Evolutionary conservation across 257 asterid species (phyloP), one percentile per base, ranked within the genome.

Genomic region (Solanum pennellii): DNA sequence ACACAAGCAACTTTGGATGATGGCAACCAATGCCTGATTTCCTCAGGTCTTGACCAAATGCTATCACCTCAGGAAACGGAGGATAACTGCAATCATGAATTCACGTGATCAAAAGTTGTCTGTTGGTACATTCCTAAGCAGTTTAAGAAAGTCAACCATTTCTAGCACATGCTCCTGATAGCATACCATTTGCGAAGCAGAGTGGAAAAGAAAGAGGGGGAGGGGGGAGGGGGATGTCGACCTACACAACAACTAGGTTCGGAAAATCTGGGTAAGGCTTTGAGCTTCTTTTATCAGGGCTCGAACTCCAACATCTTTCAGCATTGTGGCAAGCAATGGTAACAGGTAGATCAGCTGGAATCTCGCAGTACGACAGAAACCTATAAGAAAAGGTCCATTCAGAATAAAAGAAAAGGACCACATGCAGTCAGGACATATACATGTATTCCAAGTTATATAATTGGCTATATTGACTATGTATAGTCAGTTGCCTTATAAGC

Each of bases 11-110:
- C 90, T 96, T 96, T 35, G 99, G 98, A 87, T 96, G 99, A 92
- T 96, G 99, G 88, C 99, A 96, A 88, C 94, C 99, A 37, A 96
- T 94, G 87, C 98, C 99, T 52, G 91, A 92, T 90, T 89, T 95
- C 93, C 90, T 96, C 74, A 92, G 92, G 89, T 93, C 99, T 88
- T 93, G 92, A 85, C 94, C 97, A 91, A 96, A 96, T 91, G 98
- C 98, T 93, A 96, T 96, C 87, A 68, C 95, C 91, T 94, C 99
- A 83, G 99, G 98, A 89, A 96, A 96, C 86, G 91, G 96, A 87
- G 99, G 98, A 87, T 94, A 92, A 94, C 99, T 96, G 88, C 90
- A 71, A 90, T 87, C 47, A 89, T 29, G 87, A 87, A 88, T 72
- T 74, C 75, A 87, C 79, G 76, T 83, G 87, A 82, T 92, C 82